Base-by-base conservation (phyloP, 2,329 filamentous ascomycete genomes). In the Trichoderma hamatum region DNA sequence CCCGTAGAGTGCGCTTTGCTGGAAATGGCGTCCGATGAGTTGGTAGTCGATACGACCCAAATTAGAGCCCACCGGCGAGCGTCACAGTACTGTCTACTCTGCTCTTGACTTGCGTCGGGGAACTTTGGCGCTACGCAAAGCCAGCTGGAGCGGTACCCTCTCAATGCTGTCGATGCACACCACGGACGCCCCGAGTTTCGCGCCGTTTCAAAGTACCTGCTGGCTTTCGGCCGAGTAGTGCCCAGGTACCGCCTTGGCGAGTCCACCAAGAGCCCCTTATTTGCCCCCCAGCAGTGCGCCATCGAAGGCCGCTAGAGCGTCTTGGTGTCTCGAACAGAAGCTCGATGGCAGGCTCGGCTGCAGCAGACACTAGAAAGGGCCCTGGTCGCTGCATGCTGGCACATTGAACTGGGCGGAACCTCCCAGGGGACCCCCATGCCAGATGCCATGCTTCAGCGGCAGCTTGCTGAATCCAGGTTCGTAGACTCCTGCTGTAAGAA, bases 231-330 rank as follows among this genome's bases (percentile, higher is more conserved):
- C 30, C n/a, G 43, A 24, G 60, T 62, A 34, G 43, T 14, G 2
- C 1, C 1, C 9, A 62, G 30, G 60, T 62, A 62, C 26, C 59
- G n/a, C 28, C 32, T 5, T 5, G 61, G 10, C 61, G 32, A 43
- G 49, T 16, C 61, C 61, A 54, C 61, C 36, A 13, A 16, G 54
- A 54, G 49, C 61, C 61, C 61, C 61, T 55, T 64, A 64, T 64
- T 64, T 36, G 24, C 61, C 34, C 36, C 62, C 36, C 63, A 36
- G 52, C 43, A 58, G 63, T 26, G 63, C 30, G 26, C 51, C 63
- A 30, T 56, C 63, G 63, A 66, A 66, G 63, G 52, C 16, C 63
- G 63, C 63, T 66, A 66, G 63, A 66, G 63, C 43, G 63, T 63
- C 60, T 63, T 62, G 60, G 60, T 62, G 60, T 62, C 62, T 55